Evolutionary conservation across 805 yeast species (phyloP).

Genomic region (Pichia eremophila): DNA sequence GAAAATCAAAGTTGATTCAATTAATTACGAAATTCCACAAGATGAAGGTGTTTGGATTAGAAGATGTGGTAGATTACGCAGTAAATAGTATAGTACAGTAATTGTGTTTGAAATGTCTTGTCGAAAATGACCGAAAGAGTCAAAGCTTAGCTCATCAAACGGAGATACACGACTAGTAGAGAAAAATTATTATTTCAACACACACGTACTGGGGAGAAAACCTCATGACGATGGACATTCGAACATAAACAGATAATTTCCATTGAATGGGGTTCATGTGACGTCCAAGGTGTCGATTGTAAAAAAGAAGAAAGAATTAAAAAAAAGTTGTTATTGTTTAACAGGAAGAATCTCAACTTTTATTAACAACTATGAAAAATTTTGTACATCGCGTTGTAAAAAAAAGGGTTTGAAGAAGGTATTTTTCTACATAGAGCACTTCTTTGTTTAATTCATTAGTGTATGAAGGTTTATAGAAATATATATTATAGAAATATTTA

Average conservation of each 20-base stretch:
- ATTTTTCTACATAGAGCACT: too few relatives aligned
- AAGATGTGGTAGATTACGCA: slow-evolving; percentile 18
- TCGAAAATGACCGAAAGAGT: slow-evolving; percentile 42
- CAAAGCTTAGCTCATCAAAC: slow-evolving; percentile 36
- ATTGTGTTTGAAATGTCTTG: neutral
- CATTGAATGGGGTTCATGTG: neutral
- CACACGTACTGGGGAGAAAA: neutral
- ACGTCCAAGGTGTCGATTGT: neutral
- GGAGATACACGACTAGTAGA: slow-evolving; percentile 39
- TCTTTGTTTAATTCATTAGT: too few relatives aligned
- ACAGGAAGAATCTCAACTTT: neutral
- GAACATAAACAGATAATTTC: slow-evolving; percentile 2
- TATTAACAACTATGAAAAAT: too few relatives aligned
- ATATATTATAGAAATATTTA: too few relatives aligned
- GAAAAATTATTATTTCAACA: slow-evolving; percentile 3
- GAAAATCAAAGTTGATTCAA: slow-evolving; percentile 12
- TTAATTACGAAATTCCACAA: slow-evolving; percentile 10
- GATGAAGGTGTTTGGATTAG: slow-evolving; percentile 12
- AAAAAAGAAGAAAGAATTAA: neutral
- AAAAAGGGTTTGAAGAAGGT: too few relatives aligned
- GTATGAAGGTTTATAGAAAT: too few relatives aligned
- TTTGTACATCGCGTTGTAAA: too few relatives aligned
- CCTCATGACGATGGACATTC: neutral
- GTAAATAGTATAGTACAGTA: neutral
- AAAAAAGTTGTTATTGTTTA: too few relatives aligned